These are phyloP conservation scores for Penicillium frequentans DNA, from an alignment of 2,329 filamentous ascomycete species.

Conservation along the genomic window DNA sequence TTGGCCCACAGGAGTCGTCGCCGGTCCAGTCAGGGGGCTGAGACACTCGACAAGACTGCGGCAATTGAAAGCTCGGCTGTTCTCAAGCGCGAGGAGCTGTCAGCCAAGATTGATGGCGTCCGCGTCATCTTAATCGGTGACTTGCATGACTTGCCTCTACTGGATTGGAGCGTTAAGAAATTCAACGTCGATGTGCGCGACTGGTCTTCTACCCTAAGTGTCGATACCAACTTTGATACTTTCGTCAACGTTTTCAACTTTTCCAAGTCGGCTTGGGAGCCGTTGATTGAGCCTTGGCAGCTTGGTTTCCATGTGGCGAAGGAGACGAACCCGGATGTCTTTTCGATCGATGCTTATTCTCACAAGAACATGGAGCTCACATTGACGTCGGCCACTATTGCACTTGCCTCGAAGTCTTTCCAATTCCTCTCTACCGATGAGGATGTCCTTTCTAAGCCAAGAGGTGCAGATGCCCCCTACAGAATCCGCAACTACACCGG, in stretches of 20 bases:
- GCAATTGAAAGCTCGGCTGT: constrained; percentile 50
- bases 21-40: constrained; percentile 45
- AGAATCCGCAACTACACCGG: constrained; percentile 93
- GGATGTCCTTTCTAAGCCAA: constrained; percentile 89
- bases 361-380: constrained; percentile 90
- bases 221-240: constrained; percentile 86
- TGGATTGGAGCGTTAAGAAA: constrained; percentile 90
- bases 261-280: constrained; percentile 98
- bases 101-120: constrained; percentile 82
- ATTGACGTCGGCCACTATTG: constrained; percentile 89
- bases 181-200: constrained; percentile 83
- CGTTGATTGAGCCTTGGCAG: constrained; percentile 92
- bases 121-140: constrained; percentile 94
- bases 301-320: constrained; percentile 87
- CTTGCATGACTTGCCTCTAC: constrained; percentile 87
- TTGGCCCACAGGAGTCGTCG: constrained; percentile 45
- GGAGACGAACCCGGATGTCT: constrained; percentile 69
- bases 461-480: constrained; percentile 89
- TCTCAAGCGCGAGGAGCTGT: constrained; percentile 74
- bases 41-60: constrained; percentile 40
- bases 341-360: constrained; percentile 84
- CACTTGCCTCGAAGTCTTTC: constrained; percentile 87
- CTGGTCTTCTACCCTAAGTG: constrained; percentile 86
- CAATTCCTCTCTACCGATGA: constrained; percentile 85
- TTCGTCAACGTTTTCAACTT: constrained; percentile 99